Percentiles rank a stretch among this genome's conserved stretches.
Evolutionary conservation across 805 yeast genomes (phyloP).

Genomic region (Ogataea trehalophila): DNA sequence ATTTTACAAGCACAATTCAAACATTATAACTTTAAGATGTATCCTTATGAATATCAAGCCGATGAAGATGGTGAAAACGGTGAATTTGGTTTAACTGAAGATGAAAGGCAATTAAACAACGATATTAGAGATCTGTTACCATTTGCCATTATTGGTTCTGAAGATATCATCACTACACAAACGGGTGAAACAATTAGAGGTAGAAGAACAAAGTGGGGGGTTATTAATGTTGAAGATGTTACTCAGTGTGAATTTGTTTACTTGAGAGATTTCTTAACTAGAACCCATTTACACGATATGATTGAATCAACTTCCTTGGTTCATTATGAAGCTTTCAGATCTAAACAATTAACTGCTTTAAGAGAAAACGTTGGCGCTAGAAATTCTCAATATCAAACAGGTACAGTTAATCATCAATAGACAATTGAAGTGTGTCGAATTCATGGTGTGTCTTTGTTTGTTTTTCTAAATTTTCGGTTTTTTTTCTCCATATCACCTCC

Average conservation of each 20-base stretch:
- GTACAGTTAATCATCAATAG: neutral
- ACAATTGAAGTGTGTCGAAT: neutral
- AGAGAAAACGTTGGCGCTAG: conserved; percentile 75
- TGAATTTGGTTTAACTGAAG: conserved; percentile 47
- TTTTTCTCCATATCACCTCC: too few species aligned
- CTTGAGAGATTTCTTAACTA: conserved; percentile 87
- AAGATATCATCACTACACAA: conserved; percentile 58
- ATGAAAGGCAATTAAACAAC: conserved; percentile 66
- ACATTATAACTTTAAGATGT: conserved; percentile 67
- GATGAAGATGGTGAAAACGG: conserved; percentile 22
- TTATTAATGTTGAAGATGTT: conserved; percentile 88
- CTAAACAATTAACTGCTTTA: conserved; percentile 88
- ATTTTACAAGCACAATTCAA: conserved; percentile 72
- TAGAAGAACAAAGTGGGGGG: conserved; percentile 91
- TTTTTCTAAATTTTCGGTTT: too few species aligned
- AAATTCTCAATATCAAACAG: conserved; percentile 28
- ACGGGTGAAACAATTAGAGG: conserved; percentile 83
- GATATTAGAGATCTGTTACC: conserved; percentile 79
- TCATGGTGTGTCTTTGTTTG: too few species aligned
- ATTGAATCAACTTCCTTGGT: conserved; percentile 84
- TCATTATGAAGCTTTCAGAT: conserved; percentile 90
- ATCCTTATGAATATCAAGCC: conserved; percentile 61
- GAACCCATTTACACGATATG: conserved; percentile 93
- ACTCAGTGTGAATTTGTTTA: conserved; percentile 94
- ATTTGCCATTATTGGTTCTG: conserved; percentile 92